Conservation (phyloP, 139 green algal species). For the Bryopsis sp. region DNA sequence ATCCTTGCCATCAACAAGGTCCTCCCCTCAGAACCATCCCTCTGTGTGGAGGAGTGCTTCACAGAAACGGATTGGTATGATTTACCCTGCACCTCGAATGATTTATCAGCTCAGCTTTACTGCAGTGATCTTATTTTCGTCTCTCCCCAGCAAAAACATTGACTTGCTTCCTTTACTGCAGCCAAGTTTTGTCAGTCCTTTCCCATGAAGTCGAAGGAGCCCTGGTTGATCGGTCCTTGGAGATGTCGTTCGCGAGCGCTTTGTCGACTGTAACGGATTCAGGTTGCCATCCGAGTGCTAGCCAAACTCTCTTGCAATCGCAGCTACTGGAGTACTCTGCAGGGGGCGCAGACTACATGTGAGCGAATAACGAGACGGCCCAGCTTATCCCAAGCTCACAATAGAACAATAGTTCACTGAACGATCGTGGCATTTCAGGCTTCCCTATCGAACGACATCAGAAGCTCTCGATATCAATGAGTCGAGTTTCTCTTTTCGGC, state of each 20-base stretch:
- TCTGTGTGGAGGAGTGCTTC: slow-evolving; percentile 38
- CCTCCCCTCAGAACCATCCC: not conserved
- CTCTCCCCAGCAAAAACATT: not conserved
- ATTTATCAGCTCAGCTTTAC: not conserved
- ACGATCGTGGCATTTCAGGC: no score
- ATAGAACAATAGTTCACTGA: no score
- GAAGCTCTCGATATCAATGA: no score
- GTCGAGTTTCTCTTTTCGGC: no score
- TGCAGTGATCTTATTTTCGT: not conserved
- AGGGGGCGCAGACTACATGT: not conserved
- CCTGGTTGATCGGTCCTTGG: slow-evolving; percentile 35
- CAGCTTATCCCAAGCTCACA: no score
- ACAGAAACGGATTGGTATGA: slow-evolving; percentile 23
- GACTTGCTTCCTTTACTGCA: slow-evolving; percentile 4
- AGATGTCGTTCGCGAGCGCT: slow-evolving; percentile 47
- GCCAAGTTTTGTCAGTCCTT: slow-evolving; percentile 43
- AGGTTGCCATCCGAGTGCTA: slow-evolving; percentile 1
- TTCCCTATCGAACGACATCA: no score
- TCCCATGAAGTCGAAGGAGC: slow-evolving; percentile 43
- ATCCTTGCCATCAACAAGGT: slow-evolving; percentile 22
- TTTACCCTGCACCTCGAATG: not conserved
- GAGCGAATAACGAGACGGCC: no score
- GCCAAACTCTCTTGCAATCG: slow-evolving; percentile 19
- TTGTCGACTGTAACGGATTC: slow-evolving; percentile 29
- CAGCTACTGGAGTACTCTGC: slow-evolving; percentile 22